Percentiles rank a stretch among this genome's conserved stretches.
phyloP scores from a whole-genome alignment of 306 rosid genomes.

The Prosopis cineraria region DNA sequence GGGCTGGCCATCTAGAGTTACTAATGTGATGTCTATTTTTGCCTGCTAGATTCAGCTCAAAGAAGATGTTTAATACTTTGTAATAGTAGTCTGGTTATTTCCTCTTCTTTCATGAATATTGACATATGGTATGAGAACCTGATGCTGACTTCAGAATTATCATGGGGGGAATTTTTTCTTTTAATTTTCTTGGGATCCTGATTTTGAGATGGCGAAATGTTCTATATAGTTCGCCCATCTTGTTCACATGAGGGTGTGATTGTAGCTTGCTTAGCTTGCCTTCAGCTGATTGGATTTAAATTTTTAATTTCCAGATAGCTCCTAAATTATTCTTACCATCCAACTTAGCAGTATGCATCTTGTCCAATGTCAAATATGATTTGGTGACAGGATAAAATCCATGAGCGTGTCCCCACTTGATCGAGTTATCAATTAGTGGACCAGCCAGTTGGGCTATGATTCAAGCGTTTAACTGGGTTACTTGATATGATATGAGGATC shows the following conservation, averaged over 20 bases:
- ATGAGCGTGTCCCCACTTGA: not conserved
- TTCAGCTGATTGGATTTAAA: constrained; percentile 25
- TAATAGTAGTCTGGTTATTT: not conserved
- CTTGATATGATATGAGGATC: too few species aligned
- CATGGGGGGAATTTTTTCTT: not conserved
- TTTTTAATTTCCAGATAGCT: constrained; percentile 18
- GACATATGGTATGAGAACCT: not conserved
- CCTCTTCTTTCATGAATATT: constrained; percentile 2
- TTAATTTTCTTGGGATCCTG: not conserved
- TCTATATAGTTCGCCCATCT: constrained; percentile 17
- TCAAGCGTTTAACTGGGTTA: not conserved
- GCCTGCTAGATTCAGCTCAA: not conserved
- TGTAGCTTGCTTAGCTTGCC: not conserved
- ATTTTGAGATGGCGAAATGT: constrained; percentile 10
- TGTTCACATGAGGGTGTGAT: constrained; percentile 13
- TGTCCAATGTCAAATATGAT: not conserved
- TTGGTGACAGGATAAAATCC: constrained; percentile 9
- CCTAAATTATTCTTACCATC: constrained; percentile 17
- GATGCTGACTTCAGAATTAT: constrained; percentile 23
- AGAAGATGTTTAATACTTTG: constrained; percentile 12
- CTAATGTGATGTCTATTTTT: constrained; percentile 18
- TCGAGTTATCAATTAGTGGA: constrained; percentile 10
- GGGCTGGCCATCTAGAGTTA: constrained; percentile 15
- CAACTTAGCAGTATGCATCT: not conserved
- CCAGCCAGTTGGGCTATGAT: not conserved